A percentile compares a stretch with the other conserved stretches of the same genome.
Evolutionary conservation across 768 basidiomycete species (phyloP).

Genomic region (Arthromyces matolae): DNA sequence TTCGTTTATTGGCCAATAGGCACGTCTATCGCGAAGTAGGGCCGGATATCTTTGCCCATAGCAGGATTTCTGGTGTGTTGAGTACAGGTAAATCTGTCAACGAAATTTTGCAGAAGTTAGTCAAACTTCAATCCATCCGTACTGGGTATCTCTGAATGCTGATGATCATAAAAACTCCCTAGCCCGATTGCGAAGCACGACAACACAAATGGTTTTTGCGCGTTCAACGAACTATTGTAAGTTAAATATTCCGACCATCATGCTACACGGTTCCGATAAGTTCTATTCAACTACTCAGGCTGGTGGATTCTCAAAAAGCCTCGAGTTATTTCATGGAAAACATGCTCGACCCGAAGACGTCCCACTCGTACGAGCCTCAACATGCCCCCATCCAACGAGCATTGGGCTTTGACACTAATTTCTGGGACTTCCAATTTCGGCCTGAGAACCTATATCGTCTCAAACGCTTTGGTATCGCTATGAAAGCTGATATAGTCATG

Average conservation of each 20-base stretch:
- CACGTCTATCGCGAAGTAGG: too few relatives aligned
- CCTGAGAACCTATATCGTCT: conserved; percentile 23
- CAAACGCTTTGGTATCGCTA: conserved; percentile 25
- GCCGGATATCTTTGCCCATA: conserved; percentile 34
- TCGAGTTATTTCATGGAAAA: conserved; percentile 22
- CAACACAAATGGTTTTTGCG: conserved; percentile 24
- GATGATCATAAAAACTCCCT: too few relatives aligned
- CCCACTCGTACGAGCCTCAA: conserved; percentile 18
- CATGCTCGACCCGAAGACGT: conserved; percentile 20
- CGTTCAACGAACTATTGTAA: conserved; percentile 23
- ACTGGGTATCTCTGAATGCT: too few relatives aligned
- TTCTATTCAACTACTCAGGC: conserved; percentile 10
- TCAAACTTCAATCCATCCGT: too few relatives aligned
- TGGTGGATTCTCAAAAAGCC: conserved; percentile 23
- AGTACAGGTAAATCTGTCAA: conserved; percentile 27
- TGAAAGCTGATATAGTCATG: conserved; percentile 20
- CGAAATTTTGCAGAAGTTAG: conserved; percentile 24
- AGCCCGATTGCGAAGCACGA: conserved; percentile 25
- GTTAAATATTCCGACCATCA: too few relatives aligned
- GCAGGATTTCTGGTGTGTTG: conserved; percentile 28
- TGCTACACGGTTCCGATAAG: background rate
- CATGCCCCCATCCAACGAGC: conserved; percentile 20
- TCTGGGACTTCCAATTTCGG: conserved; percentile 20
- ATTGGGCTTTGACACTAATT: conserved; percentile 14
- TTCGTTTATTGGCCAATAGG: conserved; percentile 31